Percentiles rank a stretch among this genome's conserved stretches.
These are phyloP conservation scores for Gnomoniopsis smithogilvyi DNA, from an alignment of 2,329 filamentous ascomycete genomes.

Conservation along the genomic window DNA sequence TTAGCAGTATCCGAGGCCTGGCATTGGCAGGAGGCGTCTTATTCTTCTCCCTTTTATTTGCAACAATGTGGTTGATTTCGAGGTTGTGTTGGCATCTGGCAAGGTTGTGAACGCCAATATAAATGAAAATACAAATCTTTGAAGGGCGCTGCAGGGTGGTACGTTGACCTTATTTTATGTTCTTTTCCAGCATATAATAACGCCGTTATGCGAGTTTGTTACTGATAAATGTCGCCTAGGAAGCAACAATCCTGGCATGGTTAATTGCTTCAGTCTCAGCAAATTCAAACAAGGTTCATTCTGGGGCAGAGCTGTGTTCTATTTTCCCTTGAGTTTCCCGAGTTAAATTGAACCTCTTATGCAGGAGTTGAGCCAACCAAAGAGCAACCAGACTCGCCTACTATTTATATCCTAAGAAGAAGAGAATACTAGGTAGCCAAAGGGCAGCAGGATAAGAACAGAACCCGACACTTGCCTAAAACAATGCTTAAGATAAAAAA, in stretches of 20 bases:
- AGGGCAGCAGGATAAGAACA: no score
- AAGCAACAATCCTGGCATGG: conserved; percentile 35
- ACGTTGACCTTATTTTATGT: conserved; percentile 9
- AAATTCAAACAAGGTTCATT: conserved; percentile 14
- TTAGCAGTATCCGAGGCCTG: conserved; percentile 34
- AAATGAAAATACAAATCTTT: conserved; percentile 35
- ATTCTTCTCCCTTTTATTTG: conserved; percentile 36
- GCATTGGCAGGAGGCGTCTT: conserved; percentile 40
- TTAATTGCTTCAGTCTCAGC: conserved; percentile 21
- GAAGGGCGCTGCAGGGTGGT: conserved; percentile 40
- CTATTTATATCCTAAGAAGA: no score
- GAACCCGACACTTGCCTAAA: no score
- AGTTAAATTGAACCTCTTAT: conserved; percentile 22
- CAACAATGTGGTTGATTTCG: conserved; percentile 35
- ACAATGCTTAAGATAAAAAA: no score
- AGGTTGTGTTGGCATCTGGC: conserved; percentile 39
- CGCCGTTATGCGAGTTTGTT: no score
- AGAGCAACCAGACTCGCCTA: conserved; percentile 21
- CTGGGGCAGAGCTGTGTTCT: conserved; percentile 23
- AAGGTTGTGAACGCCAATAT: conserved; percentile 35
- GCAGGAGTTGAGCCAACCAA: conserved; percentile 18
- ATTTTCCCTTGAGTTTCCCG: conserved; percentile 20
- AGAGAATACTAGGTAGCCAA: no score
- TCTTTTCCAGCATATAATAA: background rate
- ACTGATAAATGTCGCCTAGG: no score